phyloP scores from a whole-genome alignment of 148 eudicot species.

The Gaultheria prostrata region DNA sequence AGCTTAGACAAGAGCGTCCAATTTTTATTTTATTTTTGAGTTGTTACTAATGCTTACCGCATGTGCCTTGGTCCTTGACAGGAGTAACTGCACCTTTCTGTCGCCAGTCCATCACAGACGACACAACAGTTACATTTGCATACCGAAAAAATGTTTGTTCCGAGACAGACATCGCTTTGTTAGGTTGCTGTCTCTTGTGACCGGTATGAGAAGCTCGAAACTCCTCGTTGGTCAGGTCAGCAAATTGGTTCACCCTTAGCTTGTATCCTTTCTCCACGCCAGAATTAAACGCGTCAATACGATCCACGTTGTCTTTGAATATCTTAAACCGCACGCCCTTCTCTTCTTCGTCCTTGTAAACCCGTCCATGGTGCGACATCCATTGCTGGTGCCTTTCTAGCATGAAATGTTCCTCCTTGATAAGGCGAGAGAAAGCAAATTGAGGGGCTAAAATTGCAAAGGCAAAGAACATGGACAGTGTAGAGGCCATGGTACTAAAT shows the following conservation, averaged over 20 bases:
- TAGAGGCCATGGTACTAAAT: constrained; percentile 23
- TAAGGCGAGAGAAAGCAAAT: constrained; percentile 26
- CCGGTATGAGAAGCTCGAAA: constrained; percentile 44
- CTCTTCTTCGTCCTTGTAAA: constrained; percentile 44
- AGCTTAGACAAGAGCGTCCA: no score
- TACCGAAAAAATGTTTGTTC: constrained; percentile 32
- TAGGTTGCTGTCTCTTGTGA: constrained; percentile 23
- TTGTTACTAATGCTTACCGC: constrained; percentile 45
- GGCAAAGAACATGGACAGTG: constrained; percentile 16
- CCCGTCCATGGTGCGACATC: constrained; percentile 54
- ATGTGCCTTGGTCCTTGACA: constrained; percentile 49
- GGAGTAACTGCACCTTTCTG: constrained; percentile 54
- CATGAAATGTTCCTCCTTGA: constrained; percentile 31
- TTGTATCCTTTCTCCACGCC: constrained; percentile 25
- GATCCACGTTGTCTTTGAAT: constrained; percentile 47
- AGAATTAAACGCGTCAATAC: constrained; percentile 41
- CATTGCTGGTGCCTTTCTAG: constrained; percentile 50
- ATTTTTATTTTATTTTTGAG: no score
- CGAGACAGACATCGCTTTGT: background rate
- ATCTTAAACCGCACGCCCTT: constrained; percentile 41
- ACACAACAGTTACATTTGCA: constrained; percentile 30
- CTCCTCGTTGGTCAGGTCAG: constrained; percentile 61
- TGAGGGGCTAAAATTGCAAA: constrained; percentile 19
- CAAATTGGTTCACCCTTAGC: constrained; percentile 49
- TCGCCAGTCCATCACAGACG: constrained; percentile 51